Base-by-base conservation (phyloP, 331 rosid genomes). In the Rhamnella rubrinervis region DNA sequence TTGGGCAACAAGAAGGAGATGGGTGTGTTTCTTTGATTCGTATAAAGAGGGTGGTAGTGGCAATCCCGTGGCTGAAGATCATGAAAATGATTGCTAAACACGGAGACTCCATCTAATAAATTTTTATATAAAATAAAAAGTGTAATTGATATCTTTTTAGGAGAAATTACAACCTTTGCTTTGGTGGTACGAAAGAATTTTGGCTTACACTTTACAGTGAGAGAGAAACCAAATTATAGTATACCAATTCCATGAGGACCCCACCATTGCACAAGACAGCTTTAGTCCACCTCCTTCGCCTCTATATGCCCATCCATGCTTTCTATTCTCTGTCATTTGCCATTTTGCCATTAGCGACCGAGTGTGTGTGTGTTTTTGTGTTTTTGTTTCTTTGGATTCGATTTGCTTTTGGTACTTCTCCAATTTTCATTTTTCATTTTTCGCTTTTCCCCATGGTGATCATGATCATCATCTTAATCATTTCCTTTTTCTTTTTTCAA, bases 351-450 rank as follows among this genome's bases (percentile, higher is more conserved):
- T 31, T 31, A 31, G 35, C 35, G 0, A 76, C 49, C 67, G 63
- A 46, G 9, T 25, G 49, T 49, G 23, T 19, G 57, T 70, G 8
- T 70, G 23, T 23, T 23, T 23, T 23, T 19, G 57, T 70, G 8
- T 70, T 37, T 71, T 67, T 38, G 12, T 74, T 72, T 66, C 80
- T 52, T 85, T 31, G 91, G 91, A 88, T 88, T 88, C 89, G 78
- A 68, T 81, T 77, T 70, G 63, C 79, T 77, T 77, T 81, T 79
- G 81, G 76, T 70, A 68, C 77, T 81, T 81, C 82, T 65, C 39
- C 74, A 78, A 74, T 61, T 63, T 52, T 25, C 16, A 3, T 60
- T 61, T 63, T 52, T 25, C 16, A 3, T 60, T 62, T 72, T 49
- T 47, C 8, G 26, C 75, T 65, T 75, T 75, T 47, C 16, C 23